Base-by-base conservation (phyloP, 495 filamentous ascomycete species). In the Hypoxylon crocopeplum region DNA sequence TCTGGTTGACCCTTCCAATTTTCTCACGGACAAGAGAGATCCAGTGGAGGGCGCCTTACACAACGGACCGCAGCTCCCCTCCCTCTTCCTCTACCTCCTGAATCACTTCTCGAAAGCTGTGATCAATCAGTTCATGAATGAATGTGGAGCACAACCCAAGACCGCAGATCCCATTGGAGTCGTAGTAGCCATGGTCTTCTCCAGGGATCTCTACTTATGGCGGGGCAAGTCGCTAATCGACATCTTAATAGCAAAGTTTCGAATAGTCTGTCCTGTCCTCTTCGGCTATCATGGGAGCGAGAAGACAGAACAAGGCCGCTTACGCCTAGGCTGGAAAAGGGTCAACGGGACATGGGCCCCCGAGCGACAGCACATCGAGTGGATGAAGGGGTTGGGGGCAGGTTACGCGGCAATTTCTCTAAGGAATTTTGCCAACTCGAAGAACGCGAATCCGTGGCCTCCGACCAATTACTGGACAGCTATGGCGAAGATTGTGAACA, bases 181-280 rank as follows among this genome's bases (percentile, higher is more conserved):
- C 27, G 72, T 92, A 15, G 79, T 86, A 0, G 87, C 86, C 13
- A 83, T 86, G 39, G 83, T 93, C 17, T 93, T 97, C 66, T 86
- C 91, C 2, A 75, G 81, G 15, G 75, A 83, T 0, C 72, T 80
- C 0, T 88, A 91, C 62, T 74, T 79, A 13, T 91, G 88, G 81
- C 82, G 89, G 22, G 90, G 88, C 2, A 72, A 78, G 25, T 83
- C 86, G 10, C 76, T 98, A 60, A 88, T 92, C 36, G 93, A 97
- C 59, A 88, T 98, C 46, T 72, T 98, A 16, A 83, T 95, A 67
- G 92, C 94, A 22, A 97, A 98, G 69, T 88, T 90, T 57, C 85
- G 90, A 33, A 77, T 87, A 4, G 79, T 84, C 20, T 96, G 92
- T 65, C 93, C 95, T 3, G 87, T 92, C 8, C 77, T 99, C 8